These are phyloP conservation scores for Orbilia oligospora DNA, from an alignment of 2,329 filamentous ascomycete genomes.

Conservation along the genomic window DNA sequence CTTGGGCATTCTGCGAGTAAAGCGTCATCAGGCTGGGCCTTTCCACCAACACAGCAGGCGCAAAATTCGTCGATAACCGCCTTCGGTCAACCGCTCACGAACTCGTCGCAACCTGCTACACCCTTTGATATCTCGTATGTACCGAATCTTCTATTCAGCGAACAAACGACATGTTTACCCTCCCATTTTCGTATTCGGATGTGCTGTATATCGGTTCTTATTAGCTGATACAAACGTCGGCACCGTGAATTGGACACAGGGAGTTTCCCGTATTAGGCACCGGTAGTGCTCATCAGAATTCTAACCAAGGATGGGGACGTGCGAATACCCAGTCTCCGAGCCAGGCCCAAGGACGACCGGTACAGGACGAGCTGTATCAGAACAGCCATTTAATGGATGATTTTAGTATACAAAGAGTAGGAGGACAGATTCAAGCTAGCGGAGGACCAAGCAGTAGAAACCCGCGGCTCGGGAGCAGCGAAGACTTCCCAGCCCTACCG, in stretches of 20 bases:
- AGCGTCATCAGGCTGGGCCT: constrained; percentile 57
- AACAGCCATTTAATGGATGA: constrained; percentile 51
- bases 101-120: constrained; percentile 56
- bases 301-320: constrained; percentile 59
- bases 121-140: constrained; percentile 61
- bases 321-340: constrained; percentile 56
- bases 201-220: background rate
- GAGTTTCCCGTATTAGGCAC: constrained; percentile 60
- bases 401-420: constrained; percentile 51
- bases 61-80: constrained; percentile 51
- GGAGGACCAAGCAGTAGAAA: constrained; percentile 42
- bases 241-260: constrained; percentile 50
- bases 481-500: constrained; percentile 53
- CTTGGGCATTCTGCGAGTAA: constrained; percentile 17
- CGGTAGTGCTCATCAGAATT: constrained; percentile 58
- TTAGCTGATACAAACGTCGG: constrained; percentile 39
- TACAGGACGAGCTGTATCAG: constrained; percentile 56
- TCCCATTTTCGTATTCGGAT: background rate
- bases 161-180: background rate
- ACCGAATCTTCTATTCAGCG: constrained; percentile 21
- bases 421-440: constrained; percentile 43
- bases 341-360: constrained; percentile 49
- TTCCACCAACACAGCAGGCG: constrained; percentile 52
- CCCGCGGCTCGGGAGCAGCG: constrained; percentile 48
- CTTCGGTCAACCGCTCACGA: constrained; percentile 51